These are phyloP conservation scores for Cyclocybe aegerita DNA, from an alignment of 768 basidiomycete genomes.

Conservation along the genomic window DNA sequence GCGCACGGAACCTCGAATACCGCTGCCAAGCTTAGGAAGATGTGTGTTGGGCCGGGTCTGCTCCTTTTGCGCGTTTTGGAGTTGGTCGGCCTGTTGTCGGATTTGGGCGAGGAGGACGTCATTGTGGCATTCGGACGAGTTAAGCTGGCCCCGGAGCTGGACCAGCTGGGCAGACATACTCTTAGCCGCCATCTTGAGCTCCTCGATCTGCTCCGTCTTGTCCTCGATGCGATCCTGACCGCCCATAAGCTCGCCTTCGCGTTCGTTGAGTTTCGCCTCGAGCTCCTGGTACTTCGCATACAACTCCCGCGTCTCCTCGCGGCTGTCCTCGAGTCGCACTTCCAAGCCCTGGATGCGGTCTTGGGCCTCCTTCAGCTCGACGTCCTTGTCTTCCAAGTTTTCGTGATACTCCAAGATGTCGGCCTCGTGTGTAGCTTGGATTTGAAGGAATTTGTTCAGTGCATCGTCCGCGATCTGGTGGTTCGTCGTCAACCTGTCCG, in stretches of 20 bases:
- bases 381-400: too few species aligned
- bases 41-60: background rate
- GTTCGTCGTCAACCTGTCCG: too few species aligned
- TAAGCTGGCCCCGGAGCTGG: slow-evolving; percentile 17
- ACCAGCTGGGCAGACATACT: slow-evolving; percentile 19
- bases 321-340: background rate
- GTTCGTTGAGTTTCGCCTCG: slow-evolving; percentile 8
- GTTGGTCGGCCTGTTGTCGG: slow-evolving; percentile 29
- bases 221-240: slow-evolving; percentile 7
- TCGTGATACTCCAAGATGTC: too few species aligned
- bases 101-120: slow-evolving; percentile 33
- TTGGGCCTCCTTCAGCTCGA: background rate
- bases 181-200: slow-evolving; percentile 18
- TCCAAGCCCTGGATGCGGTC: background rate
- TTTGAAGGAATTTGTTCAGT: too few species aligned
- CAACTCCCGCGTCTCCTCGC: slow-evolving; percentile 4
- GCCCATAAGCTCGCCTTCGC: slow-evolving; percentile 12
- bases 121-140: slow-evolving; percentile 26
- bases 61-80: slow-evolving; percentile 17
- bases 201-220: slow-evolving; percentile 19
- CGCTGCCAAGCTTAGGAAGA: slow-evolving; percentile 5
- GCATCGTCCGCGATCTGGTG: too few species aligned
- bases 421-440: too few species aligned
- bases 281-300: slow-evolving; percentile 8
- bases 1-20: slow-evolving; percentile 3